Conservation (phyloP, 306 rosid genomes). For the Chamaecrista fasciculata region DNA sequence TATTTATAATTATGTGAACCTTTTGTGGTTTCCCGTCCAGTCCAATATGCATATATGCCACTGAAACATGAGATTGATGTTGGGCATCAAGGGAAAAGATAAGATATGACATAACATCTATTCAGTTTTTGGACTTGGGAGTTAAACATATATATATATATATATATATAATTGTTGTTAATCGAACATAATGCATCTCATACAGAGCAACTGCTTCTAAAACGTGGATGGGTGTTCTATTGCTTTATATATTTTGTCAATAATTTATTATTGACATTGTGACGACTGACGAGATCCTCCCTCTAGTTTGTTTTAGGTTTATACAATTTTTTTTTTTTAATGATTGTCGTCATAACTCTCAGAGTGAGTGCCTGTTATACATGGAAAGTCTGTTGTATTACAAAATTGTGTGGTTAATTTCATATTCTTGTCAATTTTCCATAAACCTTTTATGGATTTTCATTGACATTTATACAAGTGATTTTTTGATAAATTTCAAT, state of each 20-base stretch:
- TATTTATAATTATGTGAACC: background rate
- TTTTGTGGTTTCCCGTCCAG: background rate
- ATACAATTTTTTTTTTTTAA: background rate
- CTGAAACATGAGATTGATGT: slow-evolving; percentile 7
- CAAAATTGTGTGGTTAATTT: background rate
- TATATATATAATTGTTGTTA: background rate
- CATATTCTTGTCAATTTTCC: background rate
- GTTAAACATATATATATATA: background rate
- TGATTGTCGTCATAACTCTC: background rate
- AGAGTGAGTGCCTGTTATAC: background rate
- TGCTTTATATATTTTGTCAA: slow-evolving; percentile 7
- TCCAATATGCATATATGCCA: background rate
- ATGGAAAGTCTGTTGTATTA: slow-evolving; percentile 15
- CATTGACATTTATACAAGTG: background rate
- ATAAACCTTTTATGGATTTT: background rate
- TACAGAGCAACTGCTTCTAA: background rate
- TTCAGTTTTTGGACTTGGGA: background rate
- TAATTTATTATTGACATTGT: background rate
- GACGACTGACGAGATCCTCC: background rate
- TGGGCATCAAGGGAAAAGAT: background rate
- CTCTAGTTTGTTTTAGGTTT: background rate
- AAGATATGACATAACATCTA: background rate
- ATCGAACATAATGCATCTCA: background rate
- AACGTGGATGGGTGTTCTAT: slow-evolving; percentile 4
- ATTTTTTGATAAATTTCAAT: slow-evolving; percentile 10